A percentile compares a stretch with the other conserved stretches of the same genome.
These are phyloP conservation scores for Pestalotiopsis sp. DNA, from an alignment of 2,329 filamentous ascomycete genomes.

Conservation along the genomic window DNA sequence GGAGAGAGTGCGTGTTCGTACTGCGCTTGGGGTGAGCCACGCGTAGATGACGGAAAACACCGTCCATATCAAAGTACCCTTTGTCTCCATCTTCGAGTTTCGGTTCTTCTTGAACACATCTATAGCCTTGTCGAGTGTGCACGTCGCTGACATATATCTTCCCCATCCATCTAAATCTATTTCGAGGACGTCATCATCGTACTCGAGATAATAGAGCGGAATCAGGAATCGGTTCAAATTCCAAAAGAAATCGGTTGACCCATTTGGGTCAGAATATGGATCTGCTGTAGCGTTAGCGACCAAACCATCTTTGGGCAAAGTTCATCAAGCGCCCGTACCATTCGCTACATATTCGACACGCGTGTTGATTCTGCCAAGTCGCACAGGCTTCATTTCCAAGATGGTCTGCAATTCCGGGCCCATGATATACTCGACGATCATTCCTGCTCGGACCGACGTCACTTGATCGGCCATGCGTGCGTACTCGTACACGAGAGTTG, in stretches of 20 bases:
- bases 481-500: background rate
- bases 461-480: background rate
- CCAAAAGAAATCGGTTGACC: background rate
- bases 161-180: background rate
- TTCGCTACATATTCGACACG: background rate
- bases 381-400: background rate
- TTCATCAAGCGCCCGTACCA: background rate
- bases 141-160: background rate
- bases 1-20: background rate
- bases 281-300: background rate
- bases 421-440: background rate
- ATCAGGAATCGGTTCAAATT: background rate
- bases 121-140: background rate
- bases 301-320: background rate
- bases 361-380: background rate
- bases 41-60: background rate
- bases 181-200: background rate
- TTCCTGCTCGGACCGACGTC: background rate
- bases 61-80: background rate
- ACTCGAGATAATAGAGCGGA: background rate
- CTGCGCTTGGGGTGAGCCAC: background rate
- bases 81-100: background rate
- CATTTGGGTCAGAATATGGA: background rate
- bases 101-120: background rate
- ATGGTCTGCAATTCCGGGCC: background rate